Evolutionary conservation across 2,329 filamentous ascomycete genomes (phyloP).

Genomic region (Aspergillus proliferans): DNA sequence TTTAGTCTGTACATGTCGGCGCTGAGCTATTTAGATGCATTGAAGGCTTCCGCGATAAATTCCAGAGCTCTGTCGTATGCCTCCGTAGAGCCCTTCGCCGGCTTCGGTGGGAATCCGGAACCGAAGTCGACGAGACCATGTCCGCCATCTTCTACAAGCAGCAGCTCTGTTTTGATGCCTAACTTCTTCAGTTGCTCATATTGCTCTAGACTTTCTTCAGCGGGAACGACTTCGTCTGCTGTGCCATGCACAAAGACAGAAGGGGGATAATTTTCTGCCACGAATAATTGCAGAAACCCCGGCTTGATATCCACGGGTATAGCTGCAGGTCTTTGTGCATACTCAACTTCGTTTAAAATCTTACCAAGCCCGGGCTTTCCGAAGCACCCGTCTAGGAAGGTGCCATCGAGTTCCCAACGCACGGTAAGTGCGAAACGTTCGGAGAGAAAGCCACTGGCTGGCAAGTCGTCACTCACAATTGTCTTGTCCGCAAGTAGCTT

Average conservation of each 20-base stretch:
- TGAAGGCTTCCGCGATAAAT: conserved; percentile 12
- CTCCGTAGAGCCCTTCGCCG: conserved; percentile 2
- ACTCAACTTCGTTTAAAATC: conserved; percentile 5
- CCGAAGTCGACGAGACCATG: conserved; percentile 12
- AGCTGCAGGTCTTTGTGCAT: conserved; percentile 6
- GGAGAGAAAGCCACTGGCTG: conserved; percentile 1
- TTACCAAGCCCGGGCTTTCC: conserved; percentile 9
- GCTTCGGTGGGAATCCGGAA: conserved; percentile 1
- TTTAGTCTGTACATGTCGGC: too few relatives aligned
- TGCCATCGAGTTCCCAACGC: conserved; percentile 14
- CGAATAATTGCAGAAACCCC: conserved; percentile 12
- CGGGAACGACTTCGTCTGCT: conserved; percentile 16
- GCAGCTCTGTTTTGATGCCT: conserved; percentile 10
- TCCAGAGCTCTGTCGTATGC: conserved; percentile 12
- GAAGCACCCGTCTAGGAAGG: conserved; percentile 14
- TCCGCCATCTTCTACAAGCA: conserved; percentile 10
- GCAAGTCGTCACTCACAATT: conserved; percentile 14
- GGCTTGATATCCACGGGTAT: conserved; percentile 10
- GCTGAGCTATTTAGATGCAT: too few relatives aligned
- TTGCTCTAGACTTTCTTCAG: conserved; percentile 12
- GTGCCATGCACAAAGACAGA: conserved; percentile 16
- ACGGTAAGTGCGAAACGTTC: conserved; percentile 15
- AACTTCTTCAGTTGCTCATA: conserved; percentile 10
- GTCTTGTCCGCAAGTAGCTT: conserved; percentile 10
- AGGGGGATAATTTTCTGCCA: conserved; percentile 11